Evolutionary conservation across 1,139 yeast genomes (phyloP), one percentile per base, ranked within the genome.

Genomic region (Geotrichum cucujoidarum): DNA sequence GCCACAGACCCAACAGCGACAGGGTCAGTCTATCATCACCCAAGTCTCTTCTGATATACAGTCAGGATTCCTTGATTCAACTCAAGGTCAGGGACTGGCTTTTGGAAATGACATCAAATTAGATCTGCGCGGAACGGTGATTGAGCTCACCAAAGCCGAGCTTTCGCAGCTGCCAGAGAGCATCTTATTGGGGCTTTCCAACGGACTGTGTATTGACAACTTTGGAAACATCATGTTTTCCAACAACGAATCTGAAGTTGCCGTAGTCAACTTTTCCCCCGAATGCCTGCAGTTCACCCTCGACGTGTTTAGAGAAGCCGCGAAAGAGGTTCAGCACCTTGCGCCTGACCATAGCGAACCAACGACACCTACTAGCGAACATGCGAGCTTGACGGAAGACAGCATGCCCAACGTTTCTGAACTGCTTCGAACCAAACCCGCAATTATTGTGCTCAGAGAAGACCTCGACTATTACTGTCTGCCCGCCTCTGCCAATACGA

Each of bases 381-480:
- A 24, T 6, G 35, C 27, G 5, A 32, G 20, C 30, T 13, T 18
- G 4, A 20, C 25, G 16, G 47, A 43, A 27, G 41, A 43, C 13
- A 29, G 38, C 2, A 25, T 41, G 33, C 37, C 50, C 55, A 53
- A 63, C 6, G 78, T 77, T 50, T 76, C 77, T 4, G 78, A 80
- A 47, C 78, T 87, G 2, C 71, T 90, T 53, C 81, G 79, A 57
- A 81, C 80, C 50, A 84, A 88, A 58, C 97, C 98, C 0, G 88
- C 96, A 0, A 83, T 94, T 40, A 89, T 94, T 52, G 97, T 92
- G 3, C 73, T 94, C 49, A 74, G 97, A 53, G 99, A 94, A 65
- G 98, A 94, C 64, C 73, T 94, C 57, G 98, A 94, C 64, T 94
- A 79, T 67, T 94, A 90, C 66, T 87, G 95, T 51, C 81, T 92